Evolutionary conservation across 306 rosid genomes (phyloP), one percentile per base, ranked within the genome.

Genomic region (Sicyos edulis): DNA sequence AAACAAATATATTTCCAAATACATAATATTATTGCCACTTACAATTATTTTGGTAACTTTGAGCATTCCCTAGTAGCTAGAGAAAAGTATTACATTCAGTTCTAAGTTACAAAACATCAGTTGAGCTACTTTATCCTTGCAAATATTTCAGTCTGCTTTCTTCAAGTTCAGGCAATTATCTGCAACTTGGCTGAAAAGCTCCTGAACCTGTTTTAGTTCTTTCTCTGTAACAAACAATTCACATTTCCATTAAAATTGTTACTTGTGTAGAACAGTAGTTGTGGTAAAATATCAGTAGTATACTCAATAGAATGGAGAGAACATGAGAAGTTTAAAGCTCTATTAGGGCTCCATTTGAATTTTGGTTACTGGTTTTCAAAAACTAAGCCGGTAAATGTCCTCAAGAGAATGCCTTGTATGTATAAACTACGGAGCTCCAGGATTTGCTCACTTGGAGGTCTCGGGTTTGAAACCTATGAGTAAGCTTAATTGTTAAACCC

Each of bases 161-260:
- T 90, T 92, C 83, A 90, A 79, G 82, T 90, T 92, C 78, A 92
- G 78, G 84, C 98, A 90, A 80, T 86, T 84, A 71, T 92, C 96
- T 12, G 96, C 84, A 17, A 96, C 91, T 78, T 87, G 88, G 56
- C 83, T 72, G 77, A 83, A 92, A 85, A 92, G 75, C 75, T 85
- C 91, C 72, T 80, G 96, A 65, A 90, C 96, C 45, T 81, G 87
- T 69, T 79, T 83, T 66, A 84, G 71, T 67, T 92, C 96, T 58
- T 79, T 86, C 89, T 90, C 96, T 92, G 88, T 14, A 71, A 83
- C 71, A 83, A 58, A 81, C 60, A 54, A 59, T n/a, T 20, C 61
- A 26, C 60, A 54, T 54, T n/a, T 20, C 49, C 29, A 76, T 3
- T 65, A 9, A 74, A 29, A 81, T 50, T 57, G 77, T 82, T 42